Evolutionary conservation across 148 eudicot genomes (phyloP), one percentile per base, ranked within the genome.

Genomic region (Rhododendron griersonianum): DNA sequence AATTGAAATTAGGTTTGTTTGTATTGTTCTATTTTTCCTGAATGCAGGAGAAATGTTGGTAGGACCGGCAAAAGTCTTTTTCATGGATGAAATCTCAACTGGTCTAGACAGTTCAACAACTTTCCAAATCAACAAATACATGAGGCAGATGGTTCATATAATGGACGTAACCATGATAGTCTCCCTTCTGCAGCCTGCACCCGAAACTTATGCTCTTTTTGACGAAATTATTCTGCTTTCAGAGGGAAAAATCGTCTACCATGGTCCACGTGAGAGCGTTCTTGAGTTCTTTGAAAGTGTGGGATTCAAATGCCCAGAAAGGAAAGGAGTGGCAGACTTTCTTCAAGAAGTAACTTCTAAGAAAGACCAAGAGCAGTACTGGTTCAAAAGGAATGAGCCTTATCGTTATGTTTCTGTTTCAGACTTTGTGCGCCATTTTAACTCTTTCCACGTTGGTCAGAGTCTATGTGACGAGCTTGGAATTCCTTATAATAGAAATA

Each of bases 291-390:
- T 91, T 7, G 93, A 91, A 78, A 67, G 75, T 48, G 89, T 89
- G 10, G 93, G 93, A 25, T 91, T 91, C 87, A 91, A 85, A 85
- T 91, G 93, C 71, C 93, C 93, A 23, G 91, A 89, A 55, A 91
- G 93, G 81, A 91, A 91, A 89, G 93, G 90, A 69, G 91, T 88
- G 21, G 91, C 91, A 44, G 93, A 91, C 84, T 91, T 91, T 77
- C 82, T 91, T 8, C 93, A 91, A 65, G 93, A 91, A 25, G 91
- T 91, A 10, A 91, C 91, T 47, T 91, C 93, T n/a, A 85, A 35
- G 81, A 91, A 89, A 59, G 91, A 91, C 55, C 93, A 91, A 81
- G 90, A 88, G 76, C 93, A 89, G 63, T 91, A 89, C 47, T 91
- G 93, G 91, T 88, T 35, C 74, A 89, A 77, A 28, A 89, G 83